Evolutionary conservation across 2,329 filamentous ascomycete species (phyloP), one percentile per base, ranked within the genome.

Genomic region (Colletotrichum cuscutae): DNA sequence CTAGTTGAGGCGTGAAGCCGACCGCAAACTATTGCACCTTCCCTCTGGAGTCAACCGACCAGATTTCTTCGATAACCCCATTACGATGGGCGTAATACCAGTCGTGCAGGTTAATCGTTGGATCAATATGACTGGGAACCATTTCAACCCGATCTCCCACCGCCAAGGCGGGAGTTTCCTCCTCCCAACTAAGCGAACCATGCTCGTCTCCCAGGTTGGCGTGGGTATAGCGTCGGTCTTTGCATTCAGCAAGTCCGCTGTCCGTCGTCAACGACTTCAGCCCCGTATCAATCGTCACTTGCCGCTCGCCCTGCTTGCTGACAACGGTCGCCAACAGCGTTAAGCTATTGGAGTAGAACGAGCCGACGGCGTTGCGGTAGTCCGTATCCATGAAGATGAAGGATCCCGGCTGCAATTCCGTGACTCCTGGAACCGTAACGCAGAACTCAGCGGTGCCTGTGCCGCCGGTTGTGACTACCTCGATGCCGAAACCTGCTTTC

Each of bases 321-420:
- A 89, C 72, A 0, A 88, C 86, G 0, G 86, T 88, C 0, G 86
- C 81, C 24, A 88, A 74, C 7, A 88, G 82, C 0, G 85, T 86
- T 30, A 89, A 73, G 59, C 85, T 88, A 74, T 89, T 85, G 0
- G 81, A 80, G 76, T 86, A 89, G 67, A 84, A 83, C 0, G 81
- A 79, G 1, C 87, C 87, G 0, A 89, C 81, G 0, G 87, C 87
- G 64, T 87, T 86, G 3, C 86, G 83, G 75, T 89, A 89, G 75
- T 89, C 87, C 2, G 87, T 87, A 69, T 89, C 87, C 87, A 89
- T 89, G 76, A 89, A 89, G 68, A 89, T 83, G 71, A 89, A 89
- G 0, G 85, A 87, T 0, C 87, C 87, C 0, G 87, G 87, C 75
- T 89, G 87, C 1, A 89, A 79, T 75, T 89, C 87, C 1, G 87